Evolutionary conservation across 306 rosid genomes (phyloP).

Genomic region (Medicago truncatula): DNA sequence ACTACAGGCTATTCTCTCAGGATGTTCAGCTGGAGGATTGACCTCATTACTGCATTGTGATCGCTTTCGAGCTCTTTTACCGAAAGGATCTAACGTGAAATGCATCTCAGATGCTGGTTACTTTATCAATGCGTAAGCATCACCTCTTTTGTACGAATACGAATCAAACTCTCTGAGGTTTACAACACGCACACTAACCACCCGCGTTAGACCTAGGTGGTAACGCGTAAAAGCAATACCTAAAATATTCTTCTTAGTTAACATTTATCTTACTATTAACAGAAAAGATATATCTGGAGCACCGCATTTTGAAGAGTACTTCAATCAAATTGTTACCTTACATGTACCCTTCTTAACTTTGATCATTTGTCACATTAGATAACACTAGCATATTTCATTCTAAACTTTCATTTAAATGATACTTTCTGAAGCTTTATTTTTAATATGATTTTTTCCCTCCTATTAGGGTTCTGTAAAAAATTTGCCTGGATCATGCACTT

Average conservation of each 20-base stretch:
- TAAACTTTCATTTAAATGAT: not conserved
- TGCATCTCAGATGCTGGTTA: constrained; percentile 95
- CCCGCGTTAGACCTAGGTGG: too few species aligned
- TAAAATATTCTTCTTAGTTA: not conserved
- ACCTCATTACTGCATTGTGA: constrained; percentile 84
- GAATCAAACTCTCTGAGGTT: too few species aligned
- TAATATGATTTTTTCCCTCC: constrained; percentile 1
- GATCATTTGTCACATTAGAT: constrained; percentile 17
- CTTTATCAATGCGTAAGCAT: constrained; percentile 73
- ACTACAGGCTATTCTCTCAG: constrained; percentile 84
- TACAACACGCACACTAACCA: too few species aligned
- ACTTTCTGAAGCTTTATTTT: constrained; percentile 29
- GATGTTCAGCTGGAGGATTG: constrained; percentile 98
- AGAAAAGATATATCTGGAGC: constrained; percentile 86
- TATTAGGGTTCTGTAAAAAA: constrained; percentile 73
- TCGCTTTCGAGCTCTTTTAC: constrained; percentile 66
- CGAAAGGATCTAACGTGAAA: constrained; percentile 64
- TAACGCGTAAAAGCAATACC: constrained; percentile 33
- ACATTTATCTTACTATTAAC: constrained; percentile 41
- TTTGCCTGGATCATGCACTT: constrained; percentile 83
- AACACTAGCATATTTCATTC: too few species aligned
- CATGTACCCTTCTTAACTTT: constrained; percentile 63
- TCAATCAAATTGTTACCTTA: constrained; percentile 64
- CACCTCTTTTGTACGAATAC: not conserved
- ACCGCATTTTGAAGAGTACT: constrained; percentile 57